Percentiles rank a stretch among this genome's conserved stretches.
phyloP scores from a whole-genome alignment of 2,329 filamentous ascomycete species.

The Apiospora pterosperma region DNA sequence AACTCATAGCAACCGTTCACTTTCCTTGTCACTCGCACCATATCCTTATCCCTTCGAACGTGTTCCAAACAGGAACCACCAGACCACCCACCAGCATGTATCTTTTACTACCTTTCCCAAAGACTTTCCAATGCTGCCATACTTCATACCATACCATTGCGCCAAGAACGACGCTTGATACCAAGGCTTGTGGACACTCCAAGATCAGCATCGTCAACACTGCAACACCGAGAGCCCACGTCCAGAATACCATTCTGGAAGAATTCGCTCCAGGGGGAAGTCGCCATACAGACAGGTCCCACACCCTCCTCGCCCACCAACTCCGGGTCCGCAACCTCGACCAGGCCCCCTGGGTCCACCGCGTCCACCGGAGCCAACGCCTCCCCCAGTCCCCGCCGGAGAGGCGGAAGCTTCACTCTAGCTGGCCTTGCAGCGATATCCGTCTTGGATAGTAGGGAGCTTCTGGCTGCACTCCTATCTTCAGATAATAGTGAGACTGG shows the following conservation, averaged over 20 bases:
- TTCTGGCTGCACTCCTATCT: background rate
- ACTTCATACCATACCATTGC: background rate
- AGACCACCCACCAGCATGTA: background rate
- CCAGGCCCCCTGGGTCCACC: constrained; percentile 22
- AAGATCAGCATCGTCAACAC: background rate
- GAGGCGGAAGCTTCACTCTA: background rate
- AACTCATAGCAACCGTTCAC: background rate
- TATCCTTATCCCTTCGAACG: background rate
- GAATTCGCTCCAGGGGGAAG: background rate
- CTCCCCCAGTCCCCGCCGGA: constrained; percentile 23
- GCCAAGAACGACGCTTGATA: background rate
- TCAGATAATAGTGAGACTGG: background rate
- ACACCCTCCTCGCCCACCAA: constrained; percentile 24
- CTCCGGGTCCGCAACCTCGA: constrained; percentile 21
- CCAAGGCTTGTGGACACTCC: background rate
- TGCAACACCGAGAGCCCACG: too few relatives aligned
- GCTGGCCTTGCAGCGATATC: background rate
- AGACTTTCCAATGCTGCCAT: background rate
- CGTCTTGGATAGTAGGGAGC: background rate
- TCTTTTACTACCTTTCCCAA: background rate
- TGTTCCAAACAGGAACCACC: background rate
- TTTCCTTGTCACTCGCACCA: background rate
- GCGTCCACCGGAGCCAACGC: constrained; percentile 23
- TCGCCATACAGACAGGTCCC: constrained; percentile 11
- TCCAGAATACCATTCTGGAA: background rate